A percentile compares a stretch with the other conserved stretches of the same genome.
Evolutionary conservation across 495 filamentous ascomycete genomes (phyloP).

Genomic region (Lepraria neglecta): DNA sequence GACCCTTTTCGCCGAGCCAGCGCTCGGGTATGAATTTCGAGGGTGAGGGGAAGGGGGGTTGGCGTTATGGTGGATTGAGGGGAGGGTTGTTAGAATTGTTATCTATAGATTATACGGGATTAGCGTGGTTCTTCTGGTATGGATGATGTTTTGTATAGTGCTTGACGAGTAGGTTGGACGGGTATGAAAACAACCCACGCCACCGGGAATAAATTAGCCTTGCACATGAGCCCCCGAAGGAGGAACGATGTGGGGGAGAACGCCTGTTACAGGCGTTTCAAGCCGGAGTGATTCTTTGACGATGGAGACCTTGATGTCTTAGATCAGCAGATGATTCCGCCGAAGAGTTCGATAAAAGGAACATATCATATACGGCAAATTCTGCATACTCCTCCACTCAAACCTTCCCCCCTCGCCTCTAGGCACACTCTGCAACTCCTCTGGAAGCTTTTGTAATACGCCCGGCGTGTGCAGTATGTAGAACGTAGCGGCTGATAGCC

Average conservation of each 20-base stretch:
- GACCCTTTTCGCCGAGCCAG: conserved; percentile 32
- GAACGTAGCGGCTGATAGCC: conserved; percentile 30
- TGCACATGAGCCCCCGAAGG: conserved; percentile 36
- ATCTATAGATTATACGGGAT: background rate
- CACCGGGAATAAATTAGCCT: conserved; percentile 15
- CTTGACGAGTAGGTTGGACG: conserved; percentile 23
- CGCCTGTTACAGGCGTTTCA: conserved; percentile 27
- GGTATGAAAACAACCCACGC: conserved; percentile 28
- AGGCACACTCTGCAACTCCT: conserved; percentile 33
- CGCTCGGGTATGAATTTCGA: conserved; percentile 43
- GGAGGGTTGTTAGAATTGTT: conserved; percentile 28
- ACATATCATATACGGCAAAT: conserved; percentile 32
- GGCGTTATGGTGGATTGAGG: conserved; percentile 32
- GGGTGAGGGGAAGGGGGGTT: conserved; percentile 36
- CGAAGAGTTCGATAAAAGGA: conserved; percentile 5
- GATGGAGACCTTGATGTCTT: conserved; percentile 28
- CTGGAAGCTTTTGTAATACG: conserved; percentile 24
- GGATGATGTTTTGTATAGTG: background rate
- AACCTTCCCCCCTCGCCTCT: conserved; percentile 19
- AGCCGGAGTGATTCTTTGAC: conserved; percentile 44
- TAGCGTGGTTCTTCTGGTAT: background rate
- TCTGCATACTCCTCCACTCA: conserved; percentile 24
- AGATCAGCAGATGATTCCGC: background rate
- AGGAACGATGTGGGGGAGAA: conserved; percentile 31
- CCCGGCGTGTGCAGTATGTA: conserved; percentile 28